phyloP scores from a whole-genome alignment of 2,329 filamentous ascomycete species.

The Ceratocystis eucalypticola region DNA sequence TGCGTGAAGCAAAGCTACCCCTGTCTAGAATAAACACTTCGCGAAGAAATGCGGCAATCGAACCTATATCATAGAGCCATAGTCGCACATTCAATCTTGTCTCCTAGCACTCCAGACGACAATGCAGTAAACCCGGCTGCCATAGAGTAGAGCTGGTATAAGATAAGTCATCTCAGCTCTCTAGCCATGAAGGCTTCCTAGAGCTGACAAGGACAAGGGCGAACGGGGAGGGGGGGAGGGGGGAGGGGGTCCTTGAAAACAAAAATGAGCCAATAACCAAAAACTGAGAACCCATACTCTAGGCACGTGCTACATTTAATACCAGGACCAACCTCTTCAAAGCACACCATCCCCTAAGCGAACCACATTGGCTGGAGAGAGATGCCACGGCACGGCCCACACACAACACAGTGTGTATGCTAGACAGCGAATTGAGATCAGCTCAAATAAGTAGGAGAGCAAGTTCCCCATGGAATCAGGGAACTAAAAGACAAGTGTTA shows the following conservation, averaged over 20 bases:
- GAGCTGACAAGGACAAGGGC: not conserved
- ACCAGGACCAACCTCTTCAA: not conserved
- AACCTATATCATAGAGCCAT: not conserved
- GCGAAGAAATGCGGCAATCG: not conserved
- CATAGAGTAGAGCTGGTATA: not conserved
- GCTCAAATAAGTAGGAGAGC: not conserved
- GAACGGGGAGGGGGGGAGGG: not conserved
- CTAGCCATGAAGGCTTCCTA: not conserved
- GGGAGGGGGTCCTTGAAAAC: not conserved
- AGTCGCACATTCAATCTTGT: not conserved
- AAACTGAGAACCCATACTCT: not conserved
- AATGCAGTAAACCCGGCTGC: not conserved
- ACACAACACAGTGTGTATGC: not conserved
- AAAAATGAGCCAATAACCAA: not conserved
- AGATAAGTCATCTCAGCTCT: not conserved
- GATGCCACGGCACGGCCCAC: not conserved
- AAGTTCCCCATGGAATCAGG: not conserved
- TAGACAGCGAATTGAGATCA: not conserved
- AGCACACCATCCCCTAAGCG: not conserved
- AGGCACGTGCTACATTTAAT: not conserved
- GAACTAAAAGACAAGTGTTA: not conserved
- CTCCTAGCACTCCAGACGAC: not conserved
- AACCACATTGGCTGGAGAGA: not conserved
- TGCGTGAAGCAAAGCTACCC: not conserved
- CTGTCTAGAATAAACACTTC: not conserved